Evolutionary conservation across 2,329 filamentous ascomycete genomes (phyloP).

Genomic region (Calonectria fujianensis): DNA sequence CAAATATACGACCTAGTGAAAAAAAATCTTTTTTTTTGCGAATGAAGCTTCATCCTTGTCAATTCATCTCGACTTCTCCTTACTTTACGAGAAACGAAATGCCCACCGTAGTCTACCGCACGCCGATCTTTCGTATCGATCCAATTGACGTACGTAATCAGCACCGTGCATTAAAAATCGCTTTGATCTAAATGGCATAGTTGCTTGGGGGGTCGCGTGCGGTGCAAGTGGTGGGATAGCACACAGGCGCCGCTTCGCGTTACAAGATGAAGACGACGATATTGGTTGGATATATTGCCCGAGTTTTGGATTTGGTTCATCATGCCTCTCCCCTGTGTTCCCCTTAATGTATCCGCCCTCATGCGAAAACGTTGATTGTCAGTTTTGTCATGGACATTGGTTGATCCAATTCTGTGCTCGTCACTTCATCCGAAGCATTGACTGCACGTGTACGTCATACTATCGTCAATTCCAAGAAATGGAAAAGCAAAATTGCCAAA

Average conservation of each 20-base stretch:
- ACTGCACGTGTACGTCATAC: not conserved
- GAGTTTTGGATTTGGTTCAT: not conserved
- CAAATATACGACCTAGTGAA: not conserved
- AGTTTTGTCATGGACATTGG: not conserved
- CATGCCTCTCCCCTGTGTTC: not conserved
- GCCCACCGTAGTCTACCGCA: not conserved
- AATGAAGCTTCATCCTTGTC: conserved; percentile 6
- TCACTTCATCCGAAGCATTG: not conserved
- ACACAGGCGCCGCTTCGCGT: not conserved
- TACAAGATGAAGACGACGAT: not conserved
- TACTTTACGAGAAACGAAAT: conserved; percentile 13
- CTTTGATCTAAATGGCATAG: not conserved
- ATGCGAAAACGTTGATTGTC: not conserved
- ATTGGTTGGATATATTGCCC: not conserved
- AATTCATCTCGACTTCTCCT: not conserved
- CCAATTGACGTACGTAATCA: conserved; percentile 2
- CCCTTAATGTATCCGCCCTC: not conserved
- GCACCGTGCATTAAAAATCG: conserved; percentile 16
- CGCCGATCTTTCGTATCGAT: not conserved
- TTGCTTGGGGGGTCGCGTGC: no score
- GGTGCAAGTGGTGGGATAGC: not conserved
- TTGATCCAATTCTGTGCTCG: not conserved
- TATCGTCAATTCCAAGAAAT: not conserved
- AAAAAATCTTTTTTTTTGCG: not conserved
- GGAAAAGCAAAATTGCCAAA: not conserved